phyloP scores from a whole-genome alignment of 2,329 filamentous ascomycete species.

The Nectriaceae sp. region DNA sequence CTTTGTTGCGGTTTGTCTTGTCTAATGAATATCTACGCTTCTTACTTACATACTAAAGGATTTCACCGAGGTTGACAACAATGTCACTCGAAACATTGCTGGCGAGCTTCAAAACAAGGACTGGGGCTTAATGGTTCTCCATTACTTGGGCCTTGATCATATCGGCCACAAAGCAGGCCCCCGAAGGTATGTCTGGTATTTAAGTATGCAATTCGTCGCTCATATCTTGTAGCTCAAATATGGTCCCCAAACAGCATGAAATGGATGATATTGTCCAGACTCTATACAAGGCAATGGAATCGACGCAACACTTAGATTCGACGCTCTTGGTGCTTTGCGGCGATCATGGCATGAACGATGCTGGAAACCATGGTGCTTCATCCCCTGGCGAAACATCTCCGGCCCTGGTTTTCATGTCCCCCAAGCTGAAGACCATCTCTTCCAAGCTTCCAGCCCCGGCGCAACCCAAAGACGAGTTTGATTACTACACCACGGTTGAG shows the following conservation, averaged over 20 bases:
- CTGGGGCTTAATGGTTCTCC: constrained; percentile 92
- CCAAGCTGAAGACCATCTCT: constrained; percentile 68
- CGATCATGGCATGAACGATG: constrained; percentile 99
- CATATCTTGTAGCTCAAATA: constrained; percentile 67
- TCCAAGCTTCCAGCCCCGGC: constrained; percentile 52
- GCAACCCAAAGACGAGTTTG: constrained; percentile 67
- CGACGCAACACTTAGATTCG: constrained; percentile 68
- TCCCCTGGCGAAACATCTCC: constrained; percentile 93
- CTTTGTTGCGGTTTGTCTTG: constrained; percentile 83
- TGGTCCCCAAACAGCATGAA: constrained; percentile 89
- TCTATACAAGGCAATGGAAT: constrained; percentile 76
- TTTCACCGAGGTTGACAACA: constrained; percentile 96
- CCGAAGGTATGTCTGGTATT: constrained; percentile 56
- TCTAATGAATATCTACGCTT: neutral
- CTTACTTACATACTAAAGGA: constrained; percentile 58
- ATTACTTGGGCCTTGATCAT: constrained; percentile 94
- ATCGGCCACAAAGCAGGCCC: constrained; percentile 97
- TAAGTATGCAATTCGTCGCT: constrained; percentile 7
- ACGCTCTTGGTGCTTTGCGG: constrained; percentile 86
- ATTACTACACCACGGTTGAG: constrained; percentile 83
- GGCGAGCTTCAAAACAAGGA: constrained; percentile 74
- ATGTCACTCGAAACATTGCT: constrained; percentile 89
- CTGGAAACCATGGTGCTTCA: constrained; percentile 93
- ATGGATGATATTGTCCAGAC: constrained; percentile 83
- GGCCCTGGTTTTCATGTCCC: constrained; percentile 87